Base-by-base conservation (phyloP, 176 grass and related monocot species). In the Puccinellia tenuiflora region DNA sequence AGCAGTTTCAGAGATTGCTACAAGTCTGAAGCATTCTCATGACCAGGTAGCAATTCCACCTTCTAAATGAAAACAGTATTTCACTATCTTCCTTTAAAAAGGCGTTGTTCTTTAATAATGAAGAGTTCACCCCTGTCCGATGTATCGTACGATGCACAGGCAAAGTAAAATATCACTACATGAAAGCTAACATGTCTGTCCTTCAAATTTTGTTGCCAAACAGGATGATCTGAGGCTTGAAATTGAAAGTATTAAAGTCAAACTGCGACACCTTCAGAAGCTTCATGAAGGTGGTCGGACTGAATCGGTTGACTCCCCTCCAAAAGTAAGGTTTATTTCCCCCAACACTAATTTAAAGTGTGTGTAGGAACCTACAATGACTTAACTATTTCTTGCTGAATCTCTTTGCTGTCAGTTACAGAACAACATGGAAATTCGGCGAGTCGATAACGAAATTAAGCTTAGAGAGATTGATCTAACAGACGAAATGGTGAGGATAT, bases 161-260 rank as follows among this genome's bases (percentile, higher is more conserved):
- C 6, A 26, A 70, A 42, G 45, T 77, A 64, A 28, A n/a, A 54
- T 73, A 54, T 22, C 61, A 68, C 5, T 28, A 68, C 8, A 15
- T 50, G 29, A 42, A 73, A 70, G 9, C 62, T 83, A 68, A 59
- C 12, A 37, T 80, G 39, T 77, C 45, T 34, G 1, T 33, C 25
- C 60, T 69, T 24, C 6, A 75, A 26, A 53, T 75, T 76, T 50
- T 21, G 78, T 18, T 75, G 30, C 59, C 65, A 57, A 79, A 5
- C 57, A 97, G 94, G 78, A 66, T 72, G 80, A 95, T 78, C 64
- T 90, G 42, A 88, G 83, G 73, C 59, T 90, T 85, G 85, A 92
- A 60, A 90, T 90, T 54, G 84, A 92, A 42, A 90, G 60, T 42
- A 25, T 92, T 34, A 83, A 77, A 63, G 73, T 79, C 54, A 89